Evolutionary conservation across 306 rosid species (phyloP).

Genomic region (Pyrus communis): DNA sequence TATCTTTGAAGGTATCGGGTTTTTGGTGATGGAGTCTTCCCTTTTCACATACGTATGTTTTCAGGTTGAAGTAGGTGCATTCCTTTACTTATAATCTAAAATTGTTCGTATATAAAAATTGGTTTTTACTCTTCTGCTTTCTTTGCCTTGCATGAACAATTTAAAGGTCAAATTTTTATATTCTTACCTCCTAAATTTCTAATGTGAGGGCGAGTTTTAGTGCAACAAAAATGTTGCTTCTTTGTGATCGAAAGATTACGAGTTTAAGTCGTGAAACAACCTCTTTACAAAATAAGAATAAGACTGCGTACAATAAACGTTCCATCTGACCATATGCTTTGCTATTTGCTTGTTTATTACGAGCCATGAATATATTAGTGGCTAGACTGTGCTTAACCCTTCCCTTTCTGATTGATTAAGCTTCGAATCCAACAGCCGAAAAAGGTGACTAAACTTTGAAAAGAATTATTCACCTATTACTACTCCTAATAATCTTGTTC

Average conservation of each 20-base stretch:
- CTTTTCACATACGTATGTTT: too few relatives aligned
- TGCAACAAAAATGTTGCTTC: too few relatives aligned
- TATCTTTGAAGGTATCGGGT: too few relatives aligned
- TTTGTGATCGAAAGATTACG: too few relatives aligned
- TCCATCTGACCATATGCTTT: neutral
- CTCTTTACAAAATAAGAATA: too few relatives aligned
- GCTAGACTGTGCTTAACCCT: neutral
- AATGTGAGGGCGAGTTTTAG: too few relatives aligned
- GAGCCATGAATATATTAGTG: neutral
- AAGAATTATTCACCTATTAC: neutral
- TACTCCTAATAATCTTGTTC: neutral
- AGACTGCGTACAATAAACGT: too few relatives aligned
- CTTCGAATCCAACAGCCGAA: slow-evolving; percentile 8
- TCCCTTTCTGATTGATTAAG: neutral
- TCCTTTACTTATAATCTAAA: too few relatives aligned
- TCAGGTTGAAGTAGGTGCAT: too few relatives aligned
- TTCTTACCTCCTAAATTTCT: neutral
- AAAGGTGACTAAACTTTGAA: neutral
- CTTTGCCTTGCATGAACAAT: neutral
- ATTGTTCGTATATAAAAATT: too few relatives aligned
- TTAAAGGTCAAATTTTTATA: neutral
- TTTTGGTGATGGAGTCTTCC: too few relatives aligned
- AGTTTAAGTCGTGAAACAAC: too few relatives aligned
- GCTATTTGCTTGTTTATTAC: neutral
- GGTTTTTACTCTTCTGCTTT: neutral